Percentiles rank a stretch among this genome's conserved stretches.
Evolutionary conservation across 2,329 filamentous ascomycete genomes (phyloP).

Genomic region (Fusarium oxysporum): DNA sequence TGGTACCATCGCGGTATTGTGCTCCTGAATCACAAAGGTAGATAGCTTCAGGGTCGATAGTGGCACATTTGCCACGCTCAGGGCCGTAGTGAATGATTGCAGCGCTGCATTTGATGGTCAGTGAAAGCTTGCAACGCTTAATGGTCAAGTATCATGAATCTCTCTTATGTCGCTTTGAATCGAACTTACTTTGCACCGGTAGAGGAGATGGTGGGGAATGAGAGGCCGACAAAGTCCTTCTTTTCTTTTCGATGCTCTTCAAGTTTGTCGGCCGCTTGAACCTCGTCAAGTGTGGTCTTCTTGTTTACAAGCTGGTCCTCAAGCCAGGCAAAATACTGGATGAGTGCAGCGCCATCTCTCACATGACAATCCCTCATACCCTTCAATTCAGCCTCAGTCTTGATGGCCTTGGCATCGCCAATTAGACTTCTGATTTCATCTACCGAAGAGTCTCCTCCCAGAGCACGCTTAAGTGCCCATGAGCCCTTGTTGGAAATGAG

Average conservation of each 20-base stretch:
- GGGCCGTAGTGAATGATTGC: conserved; percentile 97
- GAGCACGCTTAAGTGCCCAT: conserved; percentile 88
- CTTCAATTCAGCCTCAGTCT: conserved; percentile 88
- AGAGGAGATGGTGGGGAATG: conserved; percentile 95
- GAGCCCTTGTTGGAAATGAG: conserved; percentile 89
- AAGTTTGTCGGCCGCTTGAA: conserved; percentile 90
- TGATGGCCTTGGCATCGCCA: conserved; percentile 91
- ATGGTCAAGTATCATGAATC: neutral
- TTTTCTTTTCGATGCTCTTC: conserved; percentile 77
- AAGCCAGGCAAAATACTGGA: conserved; percentile 95
- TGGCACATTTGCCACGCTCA: conserved; percentile 81
- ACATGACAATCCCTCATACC: conserved; percentile 96
- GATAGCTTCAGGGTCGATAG: conserved; percentile 85
- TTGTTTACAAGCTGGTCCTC: conserved; percentile 86
- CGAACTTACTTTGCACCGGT: conserved; percentile 77
- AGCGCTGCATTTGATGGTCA: conserved; percentile 66
- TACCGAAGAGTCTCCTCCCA: conserved; percentile 87
- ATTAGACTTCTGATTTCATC: conserved; percentile 90
- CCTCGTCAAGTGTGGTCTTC: conserved; percentile 82
- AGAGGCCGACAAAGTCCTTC: conserved; percentile 86
- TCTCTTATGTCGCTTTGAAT: neutral
- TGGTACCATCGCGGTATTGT: conserved; percentile 96
- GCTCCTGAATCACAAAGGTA: conserved; percentile 98
- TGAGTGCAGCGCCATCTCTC: conserved; percentile 90
- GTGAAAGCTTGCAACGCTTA: neutral